phyloP scores from a whole-genome alignment of 2,329 filamentous ascomycete species.

The Alternaria gaisen region DNA sequence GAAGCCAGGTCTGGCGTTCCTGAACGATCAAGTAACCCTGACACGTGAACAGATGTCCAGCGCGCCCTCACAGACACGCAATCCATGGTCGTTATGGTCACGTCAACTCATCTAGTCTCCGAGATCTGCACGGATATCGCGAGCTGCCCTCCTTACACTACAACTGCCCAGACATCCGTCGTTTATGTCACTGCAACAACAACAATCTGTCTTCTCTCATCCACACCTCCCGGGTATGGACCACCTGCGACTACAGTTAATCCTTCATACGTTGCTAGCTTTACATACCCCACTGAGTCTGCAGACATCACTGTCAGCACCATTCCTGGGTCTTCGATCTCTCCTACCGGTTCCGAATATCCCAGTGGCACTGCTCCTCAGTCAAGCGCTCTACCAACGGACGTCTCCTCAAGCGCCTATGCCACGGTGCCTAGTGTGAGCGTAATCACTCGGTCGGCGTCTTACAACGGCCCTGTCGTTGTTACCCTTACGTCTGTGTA shows the following conservation, averaged over 20 bases:
- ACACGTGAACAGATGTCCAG: conserved; percentile 19
- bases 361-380: conserved; percentile 15
- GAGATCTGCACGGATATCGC: conserved; percentile 48
- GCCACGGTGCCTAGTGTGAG: neutral
- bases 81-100: conserved; percentile 51
- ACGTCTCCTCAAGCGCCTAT: conserved; percentile 5
- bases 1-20: neutral
- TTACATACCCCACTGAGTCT: conserved; percentile 13
- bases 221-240: conserved; percentile 25
- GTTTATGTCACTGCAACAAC: conserved; percentile 52
- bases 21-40: conserved; percentile 5
- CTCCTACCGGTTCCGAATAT: conserved; percentile 3
- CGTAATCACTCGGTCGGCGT: neutral
- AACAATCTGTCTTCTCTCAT: conserved; percentile 52
- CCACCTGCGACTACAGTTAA: conserved; percentile 13
- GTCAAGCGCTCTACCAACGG: conserved; percentile 14
- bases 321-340: conserved; percentile 11
- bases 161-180: conserved; percentile 50
- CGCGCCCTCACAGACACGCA: conserved; percentile 38
- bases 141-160: conserved; percentile 50
- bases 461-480: conserved; percentile 8
- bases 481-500: conserved; percentile 1
- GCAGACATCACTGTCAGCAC: conserved; percentile 14
- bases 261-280: conserved; percentile 15
- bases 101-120: conserved; percentile 51